Base-by-base conservation (phyloP, 306 rosid genomes). In the Fragaria nilgerrensis region DNA sequence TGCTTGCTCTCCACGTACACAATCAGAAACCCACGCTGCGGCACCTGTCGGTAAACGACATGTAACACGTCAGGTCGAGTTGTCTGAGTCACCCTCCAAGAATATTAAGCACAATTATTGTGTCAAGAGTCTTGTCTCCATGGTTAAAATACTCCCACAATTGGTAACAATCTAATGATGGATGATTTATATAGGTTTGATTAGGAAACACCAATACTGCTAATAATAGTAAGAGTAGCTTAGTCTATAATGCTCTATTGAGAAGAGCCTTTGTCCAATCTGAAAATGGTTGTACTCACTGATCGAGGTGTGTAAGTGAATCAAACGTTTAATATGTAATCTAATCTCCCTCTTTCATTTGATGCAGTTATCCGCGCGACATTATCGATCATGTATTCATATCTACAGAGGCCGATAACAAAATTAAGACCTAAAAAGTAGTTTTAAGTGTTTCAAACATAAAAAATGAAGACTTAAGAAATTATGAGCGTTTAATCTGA, bases 1-100 rank as follows among this genome's bases (percentile, higher is more conserved):
- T 65, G 45, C 70, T 65, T 65, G 48, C 70, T 65, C 47, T 65
- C 70, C 27, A 65, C 70, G 70, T 65, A 65, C 48, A 65, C 27
- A 36, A 13, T 16, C 23, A 32, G 12, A 2, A 63, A 34, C 36
- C 41, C 70, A 65, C 15, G 14, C 25, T 36, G 45, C 47, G 2
- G 70, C 47, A 65, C 15, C 25, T 9, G 70, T 65, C 16, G 27
- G 27, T 65, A 37, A 37, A 37, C 4, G 45, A 36, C 70, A 37
- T 19, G 70, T 8, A 17, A 22, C 70, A 65, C 48, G 70, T 36
- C 70, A 65, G 10, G 70, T 17, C 16, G 48, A 23, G 48, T 10
- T 36, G 70, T 65, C 48, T 9, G 25, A 34, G 7, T 64, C 70
- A 64, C 23, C 47, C 47, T 7, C 20, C 70, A 44, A 63, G 43